Base-by-base conservation (phyloP, 768 basidiomycete species). In the Termitomyces titanicus region DNA sequence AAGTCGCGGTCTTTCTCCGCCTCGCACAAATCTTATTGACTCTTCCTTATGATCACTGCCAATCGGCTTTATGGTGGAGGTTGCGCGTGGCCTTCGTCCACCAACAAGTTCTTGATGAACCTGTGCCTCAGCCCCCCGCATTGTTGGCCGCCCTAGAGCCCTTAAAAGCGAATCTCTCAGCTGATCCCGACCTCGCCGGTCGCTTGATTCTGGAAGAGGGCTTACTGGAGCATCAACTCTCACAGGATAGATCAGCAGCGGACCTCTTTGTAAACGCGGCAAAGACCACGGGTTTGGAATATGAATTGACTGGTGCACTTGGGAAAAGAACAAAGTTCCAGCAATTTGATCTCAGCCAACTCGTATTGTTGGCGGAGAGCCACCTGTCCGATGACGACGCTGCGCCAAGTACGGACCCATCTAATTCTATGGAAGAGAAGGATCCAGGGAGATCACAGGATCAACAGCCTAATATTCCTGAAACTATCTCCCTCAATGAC, bases 271-370 rank as follows among this genome's bases (percentile, higher is more conserved):
- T 93, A 35, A 75, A 77, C 15, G 93, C 95, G 0, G 89, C 92
- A 0, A 79, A 79, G 47, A 81, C 85, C 33, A 89, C 87, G 15
- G 88, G 86, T 3, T 69, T 99, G 60, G 82, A 89, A 69, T 98
- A 92, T 67, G 91, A 94, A 70, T 77, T 98, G 50, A 95, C 92
- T 0, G 97, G 97, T 8, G 92, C 94, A 10, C 76, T 95, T 50
- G 97, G 97, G 38, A 93, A 88, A 71, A 82, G 92, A 57, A 99
- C 97, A 11, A 96, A 93, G 69, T 99, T 90, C 70, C 97, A 99
- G 70, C 77, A 88, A 58, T 81, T 74, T 50, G 89, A 93, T 33
- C 74, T 90, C 53, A 89, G 88, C 51, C 97, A 99, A 70, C 85
- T 99, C 47, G 90, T 98, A 39, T 77, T 99, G 22, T 81, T 99